A percentile compares a stretch with the other conserved stretches of the same genome.
Conservation (phyloP, 1,284 basidiomycete species). For the Xerocomus minutiporus region DNA sequence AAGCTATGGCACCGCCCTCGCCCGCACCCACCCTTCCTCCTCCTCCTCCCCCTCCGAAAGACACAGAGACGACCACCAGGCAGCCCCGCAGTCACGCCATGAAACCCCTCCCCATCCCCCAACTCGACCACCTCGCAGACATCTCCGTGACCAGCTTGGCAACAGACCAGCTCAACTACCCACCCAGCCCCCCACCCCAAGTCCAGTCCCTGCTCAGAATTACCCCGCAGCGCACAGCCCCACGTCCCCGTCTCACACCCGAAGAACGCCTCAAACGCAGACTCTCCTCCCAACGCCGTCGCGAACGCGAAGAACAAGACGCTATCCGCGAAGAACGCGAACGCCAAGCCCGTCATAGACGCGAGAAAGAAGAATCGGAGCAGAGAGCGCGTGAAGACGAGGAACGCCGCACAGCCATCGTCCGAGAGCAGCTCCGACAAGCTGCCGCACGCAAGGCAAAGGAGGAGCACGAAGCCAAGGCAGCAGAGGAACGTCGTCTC, state of each 20-base stretch:
- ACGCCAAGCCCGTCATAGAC: constrained; percentile 43
- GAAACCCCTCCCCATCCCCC: constrained; percentile 24
- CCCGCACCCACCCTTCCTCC: constrained; percentile 7
- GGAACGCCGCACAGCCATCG: constrained; percentile 36
- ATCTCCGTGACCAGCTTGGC: neutral
- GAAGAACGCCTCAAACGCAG: constrained; percentile 42
- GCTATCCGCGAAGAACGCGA: constrained; percentile 48
- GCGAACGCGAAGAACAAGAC: constrained; percentile 46
- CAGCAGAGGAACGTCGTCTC: constrained; percentile 47
- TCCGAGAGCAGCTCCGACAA: constrained; percentile 49
- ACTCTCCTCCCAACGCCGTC: constrained; percentile 38
- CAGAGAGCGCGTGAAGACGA: constrained; percentile 51
- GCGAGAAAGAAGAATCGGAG: constrained; percentile 44
- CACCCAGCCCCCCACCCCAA: constrained; percentile 6
- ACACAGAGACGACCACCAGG: constrained; percentile 2
- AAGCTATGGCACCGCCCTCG: constrained; percentile 1
- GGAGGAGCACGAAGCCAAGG: constrained; percentile 45
- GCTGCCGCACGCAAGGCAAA: constrained; percentile 44
- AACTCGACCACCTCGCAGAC: constrained; percentile 10
- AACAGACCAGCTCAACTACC: constrained; percentile 1
- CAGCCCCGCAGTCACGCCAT: neutral
- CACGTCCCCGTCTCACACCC: constrained; percentile 24
- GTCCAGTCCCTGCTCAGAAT: constrained; percentile 7
- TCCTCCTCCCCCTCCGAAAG: constrained; percentile 26
- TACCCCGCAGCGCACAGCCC: neutral